Evolutionary conservation across 2,329 filamentous ascomycete genomes (phyloP).

Genomic region (Chalara sp.): DNA sequence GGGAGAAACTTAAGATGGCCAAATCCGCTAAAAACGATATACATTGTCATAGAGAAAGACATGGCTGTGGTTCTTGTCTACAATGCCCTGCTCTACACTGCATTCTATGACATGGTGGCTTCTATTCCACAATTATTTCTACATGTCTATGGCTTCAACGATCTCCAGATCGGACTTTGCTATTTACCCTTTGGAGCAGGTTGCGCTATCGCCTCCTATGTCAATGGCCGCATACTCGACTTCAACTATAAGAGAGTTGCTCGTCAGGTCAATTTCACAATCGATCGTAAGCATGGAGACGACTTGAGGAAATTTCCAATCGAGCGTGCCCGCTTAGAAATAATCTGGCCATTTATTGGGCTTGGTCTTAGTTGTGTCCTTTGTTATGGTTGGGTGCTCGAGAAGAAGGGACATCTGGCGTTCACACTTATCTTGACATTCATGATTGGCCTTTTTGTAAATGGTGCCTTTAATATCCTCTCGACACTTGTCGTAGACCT

Average conservation of each 20-base stretch:
- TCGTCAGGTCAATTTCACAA: slow-evolving; percentile 49
- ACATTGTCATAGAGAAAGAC: slow-evolving; percentile 50
- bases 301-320: slow-evolving; percentile 29
- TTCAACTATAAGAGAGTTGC: slow-evolving; percentile 67
- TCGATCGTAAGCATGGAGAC: slow-evolving; percentile 48
- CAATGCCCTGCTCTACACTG: slow-evolving; percentile 47
- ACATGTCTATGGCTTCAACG: slow-evolving; percentile 26
- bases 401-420: slow-evolving; percentile 43
- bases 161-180: slow-evolving; percentile 26
- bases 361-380: slow-evolving; percentile 47
- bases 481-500: slow-evolving; percentile 58
- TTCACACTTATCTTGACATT: slow-evolving; percentile 50
- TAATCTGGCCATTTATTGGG: slow-evolving; percentile 46
- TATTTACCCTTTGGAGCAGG: slow-evolving; percentile 40
- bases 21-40: slow-evolving; percentile 49
- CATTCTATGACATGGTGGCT: slow-evolving; percentile 45
- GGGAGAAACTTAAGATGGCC: slow-evolving; percentile 43
- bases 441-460: slow-evolving; percentile 49
- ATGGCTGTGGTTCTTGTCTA: slow-evolving; percentile 46
- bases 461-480: slow-evolving; percentile 57
- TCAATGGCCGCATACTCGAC: slow-evolving; percentile 51
- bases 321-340: slow-evolving; percentile 39
- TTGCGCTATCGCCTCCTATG: slow-evolving; percentile 42
- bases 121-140: slow-evolving; percentile 42
- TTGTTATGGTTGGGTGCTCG: slow-evolving; percentile 51